Conservation (phyloP, 208 protist genomes). For the Acanthamoeba healyi region DNA sequence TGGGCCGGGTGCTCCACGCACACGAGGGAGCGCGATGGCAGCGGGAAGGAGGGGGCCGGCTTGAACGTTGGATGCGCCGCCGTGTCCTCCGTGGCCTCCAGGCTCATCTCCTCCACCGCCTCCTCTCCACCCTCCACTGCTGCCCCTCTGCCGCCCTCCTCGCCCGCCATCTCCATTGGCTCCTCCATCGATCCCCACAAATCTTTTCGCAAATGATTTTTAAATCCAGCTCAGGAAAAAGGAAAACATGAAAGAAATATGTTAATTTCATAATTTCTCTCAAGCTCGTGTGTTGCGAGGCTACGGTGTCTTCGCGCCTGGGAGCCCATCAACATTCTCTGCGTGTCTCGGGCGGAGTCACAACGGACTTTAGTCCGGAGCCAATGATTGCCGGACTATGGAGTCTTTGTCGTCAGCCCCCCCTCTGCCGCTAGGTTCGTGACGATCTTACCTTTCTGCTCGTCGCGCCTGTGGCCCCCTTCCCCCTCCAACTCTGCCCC, state of each 20-base stretch:
- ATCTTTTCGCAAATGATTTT: neutral
- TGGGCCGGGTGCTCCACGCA: constrained; percentile 57
- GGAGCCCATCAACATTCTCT: neutral
- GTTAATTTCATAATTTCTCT: neutral
- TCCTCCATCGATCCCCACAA: no score
- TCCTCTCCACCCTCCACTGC: no score
- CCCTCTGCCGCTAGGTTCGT: neutral
- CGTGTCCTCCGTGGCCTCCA: neutral
- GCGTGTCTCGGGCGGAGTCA: neutral
- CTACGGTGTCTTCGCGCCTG: neutral
- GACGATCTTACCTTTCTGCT: constrained; percentile 22
- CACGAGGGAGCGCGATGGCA: constrained; percentile 28
- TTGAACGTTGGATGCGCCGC: neutral
- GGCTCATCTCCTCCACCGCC: neutral
- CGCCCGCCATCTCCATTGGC: neutral
- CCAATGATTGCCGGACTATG: neutral
- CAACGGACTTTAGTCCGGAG: neutral
- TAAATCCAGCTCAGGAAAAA: no score
- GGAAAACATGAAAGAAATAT: neutral
- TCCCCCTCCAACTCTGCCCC: no score
- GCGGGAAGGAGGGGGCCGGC: neutral
- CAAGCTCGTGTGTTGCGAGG: neutral
- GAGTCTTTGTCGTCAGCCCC: neutral
- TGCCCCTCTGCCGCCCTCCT: neutral
- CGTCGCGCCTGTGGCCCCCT: no score